These are phyloP conservation scores for Cryptosporidium bovis DNA, from an alignment of 169 alveolate species.

Conservation along the genomic window DNA sequence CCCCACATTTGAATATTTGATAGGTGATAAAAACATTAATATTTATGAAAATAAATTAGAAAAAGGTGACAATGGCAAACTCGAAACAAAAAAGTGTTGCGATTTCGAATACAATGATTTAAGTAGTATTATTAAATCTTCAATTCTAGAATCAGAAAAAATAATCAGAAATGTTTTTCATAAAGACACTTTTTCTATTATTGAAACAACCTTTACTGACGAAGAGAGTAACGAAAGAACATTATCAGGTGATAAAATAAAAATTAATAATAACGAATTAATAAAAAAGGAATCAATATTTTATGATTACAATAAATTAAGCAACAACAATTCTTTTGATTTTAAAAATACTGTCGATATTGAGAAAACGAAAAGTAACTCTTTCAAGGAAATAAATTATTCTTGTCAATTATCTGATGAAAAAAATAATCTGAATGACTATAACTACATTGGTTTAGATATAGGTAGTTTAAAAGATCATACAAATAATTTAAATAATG, in stretches of 20 bases:
- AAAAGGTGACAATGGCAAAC: not conserved
- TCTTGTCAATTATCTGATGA: not conserved
- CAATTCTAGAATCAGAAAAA: constrained; percentile 29
- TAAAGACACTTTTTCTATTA: constrained; percentile 44
- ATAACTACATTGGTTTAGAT: not conserved
- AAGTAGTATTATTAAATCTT: not conserved
- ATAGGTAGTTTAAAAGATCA: not conserved
- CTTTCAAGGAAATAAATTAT: not conserved
- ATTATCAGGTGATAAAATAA: not conserved
- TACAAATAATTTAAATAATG: not conserved
- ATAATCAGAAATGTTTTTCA: constrained; percentile 32
- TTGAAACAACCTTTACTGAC: constrained; percentile 19
- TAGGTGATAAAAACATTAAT: constrained; percentile 15
- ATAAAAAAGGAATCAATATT: not conserved
- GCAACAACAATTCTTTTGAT: not conserved
- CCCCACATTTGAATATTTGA: constrained; percentile 8
- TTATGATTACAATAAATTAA: not conserved
- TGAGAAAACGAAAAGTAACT: not conserved
- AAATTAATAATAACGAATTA: not conserved
- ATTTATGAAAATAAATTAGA: not conserved
- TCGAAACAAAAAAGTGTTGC: no score
- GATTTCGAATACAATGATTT: not conserved
- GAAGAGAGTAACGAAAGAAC: not conserved
- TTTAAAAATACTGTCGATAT: not conserved
- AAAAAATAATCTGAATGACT: no score